Evolutionary conservation across 2,329 filamentous ascomycete genomes (phyloP), one percentile per base, ranked within the genome.

Genomic region (Leptographium galeiforme): DNA sequence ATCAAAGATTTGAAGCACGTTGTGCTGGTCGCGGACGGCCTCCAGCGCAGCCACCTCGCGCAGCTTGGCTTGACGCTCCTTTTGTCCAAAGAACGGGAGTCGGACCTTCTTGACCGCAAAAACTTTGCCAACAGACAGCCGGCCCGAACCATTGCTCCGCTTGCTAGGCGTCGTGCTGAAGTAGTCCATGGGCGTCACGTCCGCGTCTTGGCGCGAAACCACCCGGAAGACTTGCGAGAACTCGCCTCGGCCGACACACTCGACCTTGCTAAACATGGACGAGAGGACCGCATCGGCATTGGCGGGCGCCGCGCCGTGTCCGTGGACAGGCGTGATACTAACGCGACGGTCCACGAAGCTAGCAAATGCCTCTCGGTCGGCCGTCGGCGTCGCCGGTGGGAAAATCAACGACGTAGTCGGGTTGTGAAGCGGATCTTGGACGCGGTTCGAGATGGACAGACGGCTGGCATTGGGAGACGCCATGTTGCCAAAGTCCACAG

Each of bases 61-160:
- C 61, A 95, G 76, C 68, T 93, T 93, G 55, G 81, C 74, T 60
- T 88, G 78, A n/a, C 89, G 84, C 65, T 96, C 90, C 63, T 80
- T 85, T 49, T 77, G 73, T 19, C 93, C 90, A 52, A 81, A 76
- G 63, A 88, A 90, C 8, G 87, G 82, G 56, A 89, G 79, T 62
- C 87, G 87, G 56, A 88, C 84, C 71, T 95, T 97, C 73, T 98
- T 98, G 53, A 98, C 90, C 2, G 91, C 91, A 73, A 84, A 97
- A 0, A 95, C 82, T 52, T 77, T 74, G 38, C 77, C 74, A 36
- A 76, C 72, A 25, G 76, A 62, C 12, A 43, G 40, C 8, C 30
- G 30, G 13, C 43, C 43, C 2, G 44, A 36, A 2, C 43, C 10
- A 16, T 25, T 25, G 3, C 13, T 16, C 8, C 44, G 56, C 51